Base-by-base conservation (phyloP, 1,284 basidiomycete genomes). In the Lignosus rhinocerotis region DNA sequence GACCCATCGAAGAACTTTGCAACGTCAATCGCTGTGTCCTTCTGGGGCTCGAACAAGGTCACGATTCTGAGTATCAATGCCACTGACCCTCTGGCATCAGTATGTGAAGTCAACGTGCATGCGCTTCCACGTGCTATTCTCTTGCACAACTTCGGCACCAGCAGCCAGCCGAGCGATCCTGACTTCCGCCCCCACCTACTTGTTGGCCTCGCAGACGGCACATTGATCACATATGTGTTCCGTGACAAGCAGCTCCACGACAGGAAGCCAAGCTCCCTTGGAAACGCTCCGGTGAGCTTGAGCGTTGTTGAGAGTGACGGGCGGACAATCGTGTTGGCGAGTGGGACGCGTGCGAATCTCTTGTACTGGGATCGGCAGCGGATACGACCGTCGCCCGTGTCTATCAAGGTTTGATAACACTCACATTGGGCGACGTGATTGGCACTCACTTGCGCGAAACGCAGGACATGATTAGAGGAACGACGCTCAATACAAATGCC, bases 171-270 rank as follows among this genome's bases (percentile, higher is more conserved):
- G 16, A 75, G 76, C 56, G 74, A 71, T 42, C 53, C 69, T 12
- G 72, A 80, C 47, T 70, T 64, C 59, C 73, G 75, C 55, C 78
- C 84, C 0, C 82, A 88, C 62, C 78, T 98, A 6, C 76, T 98
- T 19, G 85, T 87, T 9, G 95, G 94, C 0, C 76, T 96, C 5
- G 85, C 83, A 6, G 86, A 97, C 70, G 96, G 96, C 1, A 84
- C 84, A 3, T 78, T 96, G n/a, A 80, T 86, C 3, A 79, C 83
- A 6, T 88, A 86, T 63, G 62, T 73, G 12, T 78, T 75, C 73
- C 80, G 75, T 64, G 79, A 76, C 36, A 74, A 77, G 58, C 63
- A 77, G 56, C 65, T 85, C n/a, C 76, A 70, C 47, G 83, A 85
- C 45, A 74, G 77, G 66, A 90, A 87, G 65, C 69, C 83, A 4